Conservation (phyloP, 345 rosid species). For the Kandelia obovata region DNA sequence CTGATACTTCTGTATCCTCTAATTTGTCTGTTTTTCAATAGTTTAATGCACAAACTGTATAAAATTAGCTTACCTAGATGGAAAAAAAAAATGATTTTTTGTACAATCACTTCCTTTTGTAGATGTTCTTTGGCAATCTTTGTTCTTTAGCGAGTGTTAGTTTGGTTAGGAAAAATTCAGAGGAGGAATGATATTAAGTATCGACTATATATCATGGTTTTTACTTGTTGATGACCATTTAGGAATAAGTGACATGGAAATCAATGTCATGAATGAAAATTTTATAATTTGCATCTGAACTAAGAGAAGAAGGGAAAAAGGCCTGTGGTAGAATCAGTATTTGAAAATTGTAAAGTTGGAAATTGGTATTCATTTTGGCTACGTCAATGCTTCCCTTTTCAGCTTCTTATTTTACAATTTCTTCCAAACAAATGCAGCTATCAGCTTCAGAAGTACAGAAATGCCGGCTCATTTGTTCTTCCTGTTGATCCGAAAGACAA, state of each 20-base stretch:
- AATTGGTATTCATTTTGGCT: background rate
- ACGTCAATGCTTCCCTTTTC: background rate
- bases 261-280: too few relatives aligned
- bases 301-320: background rate
- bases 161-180: background rate
- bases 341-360: background rate
- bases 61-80: constrained; percentile 1
- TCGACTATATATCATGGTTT: too few relatives aligned
- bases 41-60: constrained; percentile 8
- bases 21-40: constrained; percentile 24
- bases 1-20: constrained; percentile 14
- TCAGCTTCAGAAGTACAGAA: constrained; percentile 95
- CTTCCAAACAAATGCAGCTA: constrained; percentile 48
- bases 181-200: too few relatives aligned
- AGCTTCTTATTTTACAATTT: constrained; percentile 13
- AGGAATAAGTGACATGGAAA: too few relatives aligned
- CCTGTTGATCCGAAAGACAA: constrained; percentile 84
- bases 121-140: constrained; percentile 32
- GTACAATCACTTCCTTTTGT: constrained; percentile 19
- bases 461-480: constrained; percentile 85
- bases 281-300: background rate
- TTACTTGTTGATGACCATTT: too few relatives aligned
- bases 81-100: constrained; percentile 1
- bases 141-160: constrained; percentile 5
- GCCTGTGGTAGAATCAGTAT: too few relatives aligned